Percentiles rank a stretch among this genome's conserved stretches.
Conservation (phyloP, 2,329 filamentous ascomycete species). For the Parastagonospora avenae region DNA sequence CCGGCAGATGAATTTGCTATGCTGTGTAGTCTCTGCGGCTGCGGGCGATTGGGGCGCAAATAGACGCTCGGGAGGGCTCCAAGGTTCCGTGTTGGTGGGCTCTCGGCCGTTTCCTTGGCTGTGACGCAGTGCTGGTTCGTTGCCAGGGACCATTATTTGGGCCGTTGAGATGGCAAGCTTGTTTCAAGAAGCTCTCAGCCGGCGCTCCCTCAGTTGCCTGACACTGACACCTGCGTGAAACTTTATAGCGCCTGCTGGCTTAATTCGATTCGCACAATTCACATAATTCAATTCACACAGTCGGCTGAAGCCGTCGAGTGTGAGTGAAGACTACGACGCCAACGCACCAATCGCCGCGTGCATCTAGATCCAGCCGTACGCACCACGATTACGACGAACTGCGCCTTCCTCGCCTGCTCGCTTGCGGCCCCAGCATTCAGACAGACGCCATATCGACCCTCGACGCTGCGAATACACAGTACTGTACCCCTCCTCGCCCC, state of each 20-base stretch:
- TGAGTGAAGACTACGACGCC: conserved; percentile 2
- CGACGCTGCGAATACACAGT: conserved; percentile 1
- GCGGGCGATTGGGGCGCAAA: not conserved
- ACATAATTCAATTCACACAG: too few species aligned
- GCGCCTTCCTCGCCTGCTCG: conserved; percentile 12
- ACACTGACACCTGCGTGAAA: not conserved
- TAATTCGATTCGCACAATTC: too few species aligned
- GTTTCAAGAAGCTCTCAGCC: not conserved
- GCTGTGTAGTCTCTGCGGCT: not conserved
- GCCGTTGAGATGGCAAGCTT: not conserved
- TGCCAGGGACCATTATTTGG: not conserved
- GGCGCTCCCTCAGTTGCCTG: not conserved
- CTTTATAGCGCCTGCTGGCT: conserved; percentile 1
- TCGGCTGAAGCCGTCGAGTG: not conserved
- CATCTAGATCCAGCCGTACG: conserved; percentile 17
- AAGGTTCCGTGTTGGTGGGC: not conserved
- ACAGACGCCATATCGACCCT: not conserved
- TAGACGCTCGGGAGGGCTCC: not conserved
- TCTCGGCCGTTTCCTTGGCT: not conserved
- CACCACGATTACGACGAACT: conserved; percentile 16
- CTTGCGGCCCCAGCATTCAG: not conserved
- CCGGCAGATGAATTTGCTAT: not conserved
- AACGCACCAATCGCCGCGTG: conserved; percentile 11
- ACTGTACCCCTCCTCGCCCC: not conserved
- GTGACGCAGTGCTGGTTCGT: not conserved